Evolutionary conservation across 768 basidiomycete genomes (phyloP).

Genomic region (Mycena vulgaris): DNA sequence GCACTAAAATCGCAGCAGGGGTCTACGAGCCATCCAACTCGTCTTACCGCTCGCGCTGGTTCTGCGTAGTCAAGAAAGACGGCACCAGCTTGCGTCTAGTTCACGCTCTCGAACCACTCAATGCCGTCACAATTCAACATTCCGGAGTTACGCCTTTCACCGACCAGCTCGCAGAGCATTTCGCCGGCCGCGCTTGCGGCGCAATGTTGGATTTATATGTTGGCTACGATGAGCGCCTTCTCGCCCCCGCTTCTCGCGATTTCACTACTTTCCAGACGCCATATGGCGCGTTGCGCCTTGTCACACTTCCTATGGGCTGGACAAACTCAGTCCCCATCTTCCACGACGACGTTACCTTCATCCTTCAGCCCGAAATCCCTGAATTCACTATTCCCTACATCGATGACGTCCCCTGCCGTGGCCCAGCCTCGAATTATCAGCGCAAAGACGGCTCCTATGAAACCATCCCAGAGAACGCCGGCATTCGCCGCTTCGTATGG

Average conservation of each 20-base stretch:
- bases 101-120: slow-evolving; percentile 39
- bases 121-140: slow-evolving; percentile 36
- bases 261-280: slow-evolving; percentile 52
- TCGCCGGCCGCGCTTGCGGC: slow-evolving; percentile 12
- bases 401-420: slow-evolving; percentile 30
- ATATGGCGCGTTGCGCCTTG: slow-evolving; percentile 39
- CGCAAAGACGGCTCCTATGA: slow-evolving; percentile 19
- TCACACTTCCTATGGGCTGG: slow-evolving; percentile 49
- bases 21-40: slow-evolving; percentile 20
- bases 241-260: slow-evolving; percentile 45
- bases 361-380: slow-evolving; percentile 15
- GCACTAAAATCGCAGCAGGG: not conserved
- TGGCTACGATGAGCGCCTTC: slow-evolving; percentile 45
- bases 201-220: slow-evolving; percentile 41
- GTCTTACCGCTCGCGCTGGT: slow-evolving; percentile 25
- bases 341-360: slow-evolving; percentile 14
- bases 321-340: slow-evolving; percentile 35
- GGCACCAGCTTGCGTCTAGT: slow-evolving; percentile 35
- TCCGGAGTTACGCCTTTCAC: slow-evolving; percentile 32
- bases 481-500: slow-evolving; percentile 52
- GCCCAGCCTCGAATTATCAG: slow-evolving; percentile 7
- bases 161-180: slow-evolving; percentile 21
- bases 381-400: slow-evolving; percentile 30
- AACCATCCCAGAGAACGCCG: slow-evolving; percentile 43
- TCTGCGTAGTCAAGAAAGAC: slow-evolving; percentile 38